Evolutionary conservation across 495 filamentous ascomycete species (phyloP).

Genomic region (Penicillium fimorum): DNA sequence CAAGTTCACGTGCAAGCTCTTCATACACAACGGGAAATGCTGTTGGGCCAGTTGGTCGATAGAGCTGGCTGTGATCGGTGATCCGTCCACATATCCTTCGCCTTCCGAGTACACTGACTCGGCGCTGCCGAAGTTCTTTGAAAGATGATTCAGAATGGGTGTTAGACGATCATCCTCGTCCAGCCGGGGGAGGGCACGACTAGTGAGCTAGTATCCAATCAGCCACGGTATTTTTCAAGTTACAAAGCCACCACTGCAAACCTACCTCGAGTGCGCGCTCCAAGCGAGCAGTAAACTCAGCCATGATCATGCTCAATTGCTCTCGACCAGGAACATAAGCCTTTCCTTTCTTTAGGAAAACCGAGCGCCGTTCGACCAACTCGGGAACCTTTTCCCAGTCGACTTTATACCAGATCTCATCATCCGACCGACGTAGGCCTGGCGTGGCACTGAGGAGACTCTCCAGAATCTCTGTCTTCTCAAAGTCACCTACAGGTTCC

Average conservation of each 20-base stretch:
- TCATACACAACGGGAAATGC: conserved; percentile 95
- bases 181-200: conserved; percentile 82
- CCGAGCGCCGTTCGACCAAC: conserved; percentile 73
- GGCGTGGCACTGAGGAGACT: conserved; percentile 54
- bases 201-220: conserved; percentile 59
- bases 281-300: conserved; percentile 74
- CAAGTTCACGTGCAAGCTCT: conserved; percentile 77
- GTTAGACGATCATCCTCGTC: conserved; percentile 96
- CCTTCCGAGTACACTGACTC: conserved; percentile 71
- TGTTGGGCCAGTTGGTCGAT: conserved; percentile 80
- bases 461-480: conserved; percentile 57
- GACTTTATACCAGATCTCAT: conserved; percentile 91
- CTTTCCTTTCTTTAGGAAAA: conserved; percentile 75
- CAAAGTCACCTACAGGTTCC: conserved; percentile 76
- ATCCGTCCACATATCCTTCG: conserved; percentile 58
- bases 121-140: conserved; percentile 87
- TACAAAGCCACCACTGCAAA: conserved; percentile 2
- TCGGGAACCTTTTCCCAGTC: conserved; percentile 93
- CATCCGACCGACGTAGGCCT: conserved; percentile 58
- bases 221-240: neutral
- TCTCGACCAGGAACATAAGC: conserved; percentile 89
- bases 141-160: conserved; percentile 89
- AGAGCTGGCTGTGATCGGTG: conserved; percentile 71
- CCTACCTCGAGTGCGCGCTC: conserved; percentile 79
- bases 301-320: conserved; percentile 82